phyloP scores from a whole-genome alignment of 345 rosid genomes.

The Pistacia integerrima region DNA sequence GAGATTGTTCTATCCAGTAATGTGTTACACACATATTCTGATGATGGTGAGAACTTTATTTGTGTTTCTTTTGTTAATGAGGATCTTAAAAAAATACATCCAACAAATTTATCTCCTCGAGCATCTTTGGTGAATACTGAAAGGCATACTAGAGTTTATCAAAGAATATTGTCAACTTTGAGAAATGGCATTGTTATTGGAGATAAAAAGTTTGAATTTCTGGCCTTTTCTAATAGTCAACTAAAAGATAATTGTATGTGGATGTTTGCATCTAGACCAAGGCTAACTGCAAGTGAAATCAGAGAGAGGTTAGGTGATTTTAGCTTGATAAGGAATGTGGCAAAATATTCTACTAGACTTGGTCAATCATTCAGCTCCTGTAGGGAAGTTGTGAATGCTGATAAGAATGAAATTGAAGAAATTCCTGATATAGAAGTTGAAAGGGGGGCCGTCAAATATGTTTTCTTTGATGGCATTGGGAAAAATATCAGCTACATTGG shows the following conservation, averaged over 20 bases:
- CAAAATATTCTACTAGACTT: conserved; percentile 51
- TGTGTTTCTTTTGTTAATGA: conserved; percentile 54
- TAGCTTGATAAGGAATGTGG: conserved; percentile 46
- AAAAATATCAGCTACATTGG: conserved; percentile 30
- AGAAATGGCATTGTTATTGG: conserved; percentile 49
- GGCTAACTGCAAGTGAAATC: conserved; percentile 40
- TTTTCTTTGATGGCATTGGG: conserved; percentile 37
- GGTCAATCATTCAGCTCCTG: conserved; percentile 62
- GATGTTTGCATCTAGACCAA: conserved; percentile 36
- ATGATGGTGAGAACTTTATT: conserved; percentile 45
- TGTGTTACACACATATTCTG: conserved; percentile 41
- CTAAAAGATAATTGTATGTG: conserved; percentile 53
- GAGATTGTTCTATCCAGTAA: conserved; percentile 55
- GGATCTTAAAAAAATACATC: conserved; percentile 41
- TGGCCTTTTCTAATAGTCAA: conserved; percentile 60
- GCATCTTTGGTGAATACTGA: conserved; percentile 7
- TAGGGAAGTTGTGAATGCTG: conserved; percentile 41
- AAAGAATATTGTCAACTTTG: conserved; percentile 45
- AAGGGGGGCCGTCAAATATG: conserved; percentile 22
- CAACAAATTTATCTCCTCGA: conserved; percentile 25
- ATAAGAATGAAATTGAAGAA: conserved; percentile 34
- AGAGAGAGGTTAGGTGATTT: conserved; percentile 48
- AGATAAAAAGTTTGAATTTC: conserved; percentile 50
- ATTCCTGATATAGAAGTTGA: conserved; percentile 50
- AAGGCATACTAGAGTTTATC: conserved; percentile 33